Evolutionary conservation across 75 land plant species (phyloP).

Genomic region (Adiantum capillusveneris): DNA sequence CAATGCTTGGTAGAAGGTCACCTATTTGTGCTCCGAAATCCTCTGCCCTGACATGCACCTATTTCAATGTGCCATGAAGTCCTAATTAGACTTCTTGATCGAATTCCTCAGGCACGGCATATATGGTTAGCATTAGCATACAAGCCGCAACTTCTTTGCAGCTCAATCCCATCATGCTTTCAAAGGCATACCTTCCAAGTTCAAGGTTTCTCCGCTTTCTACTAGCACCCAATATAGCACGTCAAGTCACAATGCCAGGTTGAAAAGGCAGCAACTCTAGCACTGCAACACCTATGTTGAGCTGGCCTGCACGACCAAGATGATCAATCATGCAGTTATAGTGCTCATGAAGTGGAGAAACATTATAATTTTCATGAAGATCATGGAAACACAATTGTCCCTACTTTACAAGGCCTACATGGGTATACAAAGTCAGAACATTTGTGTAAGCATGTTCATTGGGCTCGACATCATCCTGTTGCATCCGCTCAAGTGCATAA

Average conservation of each 20-base stretch:
- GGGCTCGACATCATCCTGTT: neutral
- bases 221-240: constrained; percentile 20
- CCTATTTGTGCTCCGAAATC: too few species aligned
- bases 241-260: constrained; percentile 13
- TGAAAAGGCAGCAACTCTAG: constrained; percentile 19
- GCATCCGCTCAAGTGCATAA: constrained; percentile 6
- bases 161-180: neutral
- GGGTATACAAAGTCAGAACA: neutral
- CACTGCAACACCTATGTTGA: constrained; percentile 8
- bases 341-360: constrained; percentile 3
- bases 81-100: too few species aligned
- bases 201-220: neutral
- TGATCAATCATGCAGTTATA: constrained; percentile 21
- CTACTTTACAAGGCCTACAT: neutral
- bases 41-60: too few species aligned
- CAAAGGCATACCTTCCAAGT: neutral
- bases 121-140: too few species aligned
- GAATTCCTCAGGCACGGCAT: too few species aligned
- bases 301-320: constrained; percentile 20
- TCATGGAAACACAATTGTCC: neutral
- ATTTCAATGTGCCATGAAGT: too few species aligned
- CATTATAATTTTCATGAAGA: too few species aligned
- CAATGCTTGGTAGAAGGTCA: too few species aligned
- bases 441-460: neutral
- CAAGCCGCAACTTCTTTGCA: too few species aligned